Evolutionary conservation across 2,329 filamentous ascomycete genomes (phyloP), one percentile per base, ranked within the genome.

Genomic region (Beauveria bassiana): DNA sequence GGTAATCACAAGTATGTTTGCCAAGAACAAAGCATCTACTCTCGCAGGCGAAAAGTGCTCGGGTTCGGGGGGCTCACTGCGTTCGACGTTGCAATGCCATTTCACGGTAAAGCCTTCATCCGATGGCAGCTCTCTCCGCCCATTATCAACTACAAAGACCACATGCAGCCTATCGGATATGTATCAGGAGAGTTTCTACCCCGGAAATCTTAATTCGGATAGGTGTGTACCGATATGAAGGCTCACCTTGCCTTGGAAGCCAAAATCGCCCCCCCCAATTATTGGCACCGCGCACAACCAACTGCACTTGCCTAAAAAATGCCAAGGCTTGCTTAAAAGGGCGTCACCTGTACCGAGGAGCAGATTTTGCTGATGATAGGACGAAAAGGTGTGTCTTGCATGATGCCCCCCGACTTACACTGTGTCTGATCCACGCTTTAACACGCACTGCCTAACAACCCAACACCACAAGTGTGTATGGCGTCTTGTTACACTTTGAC

Each of bases 121-220:
- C 59, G 59, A 55, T 54, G 45, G 10, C 18, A 12, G 34, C 45
- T 12, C 26, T 45, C 14, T 26, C 40, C 47, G 31, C 38, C 38
- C 31, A 9, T 31, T 18, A 1, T 12, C 5, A 12, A 16, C 47
- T n/a, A 12, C 8, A 31, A 40, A 50, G 26, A 22, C n/a, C 2
- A 9, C 22, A 34, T 26, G 22, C 22, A n/a, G 24, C 9, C 38
- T 59, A 4, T 14, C 40, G n/a, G 12, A 31, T 5, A 28, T 59
- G 57, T 59, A 59, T 52, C 57, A 59, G 57, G 49, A 59, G 57
- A 6, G 57, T 59, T 59, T 59, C 57, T 59, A 24, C 26, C 57
- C 47, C 40, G 45, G 47, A 50, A 52, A 59, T 45, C 38, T 46
- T 46, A 56, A 50, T 56, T 34, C 59, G 59, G 59, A 61, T 61